These are phyloP conservation scores for Candida orba DNA, from an alignment of 805 yeast genomes.

Conservation along the genomic window DNA sequence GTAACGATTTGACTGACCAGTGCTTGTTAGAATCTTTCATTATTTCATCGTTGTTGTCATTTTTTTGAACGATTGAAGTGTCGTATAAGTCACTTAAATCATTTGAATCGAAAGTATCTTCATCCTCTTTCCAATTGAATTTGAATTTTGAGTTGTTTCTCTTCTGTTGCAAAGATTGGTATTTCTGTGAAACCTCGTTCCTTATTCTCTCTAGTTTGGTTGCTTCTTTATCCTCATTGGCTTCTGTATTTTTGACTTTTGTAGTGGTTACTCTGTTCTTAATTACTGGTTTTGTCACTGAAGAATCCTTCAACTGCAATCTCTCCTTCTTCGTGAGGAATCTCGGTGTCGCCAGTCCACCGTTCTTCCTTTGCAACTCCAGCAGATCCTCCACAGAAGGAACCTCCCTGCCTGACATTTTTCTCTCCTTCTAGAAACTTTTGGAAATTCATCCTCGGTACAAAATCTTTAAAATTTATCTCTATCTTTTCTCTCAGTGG, in stretches of 20 bases:
- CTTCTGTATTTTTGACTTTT: not conserved
- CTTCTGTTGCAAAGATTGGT: not conserved
- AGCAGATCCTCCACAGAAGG: constrained; percentile 32
- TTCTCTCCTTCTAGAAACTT: too few relatives aligned
- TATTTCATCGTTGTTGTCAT: not conserved
- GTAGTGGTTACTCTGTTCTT: not conserved
- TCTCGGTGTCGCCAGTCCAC: constrained; percentile 25
- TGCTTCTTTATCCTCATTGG: not conserved
- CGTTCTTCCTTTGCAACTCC: constrained; percentile 17
- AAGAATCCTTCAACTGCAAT: constrained; percentile 23
- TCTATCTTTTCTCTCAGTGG: too few relatives aligned
- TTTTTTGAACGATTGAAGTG: not conserved
- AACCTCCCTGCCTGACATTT: constrained; percentile 22
- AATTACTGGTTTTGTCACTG: not conserved
- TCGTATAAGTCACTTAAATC: constrained; percentile 12
- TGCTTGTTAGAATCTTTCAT: constrained; percentile 19
- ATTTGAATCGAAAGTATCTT: constrained; percentile 50
- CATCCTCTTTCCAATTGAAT: constrained; percentile 63
- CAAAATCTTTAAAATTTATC: too few relatives aligned
- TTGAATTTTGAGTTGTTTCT: constrained; percentile 35
- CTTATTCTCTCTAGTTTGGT: constrained; percentile 3
- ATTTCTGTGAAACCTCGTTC: not conserved
- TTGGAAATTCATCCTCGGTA: too few relatives aligned
- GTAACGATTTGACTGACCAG: constrained; percentile 65
- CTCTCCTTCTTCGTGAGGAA: constrained; percentile 44